Conservation (phyloP, 768 basidiomycete species). For the Mrakia hoshinonis region DNA sequence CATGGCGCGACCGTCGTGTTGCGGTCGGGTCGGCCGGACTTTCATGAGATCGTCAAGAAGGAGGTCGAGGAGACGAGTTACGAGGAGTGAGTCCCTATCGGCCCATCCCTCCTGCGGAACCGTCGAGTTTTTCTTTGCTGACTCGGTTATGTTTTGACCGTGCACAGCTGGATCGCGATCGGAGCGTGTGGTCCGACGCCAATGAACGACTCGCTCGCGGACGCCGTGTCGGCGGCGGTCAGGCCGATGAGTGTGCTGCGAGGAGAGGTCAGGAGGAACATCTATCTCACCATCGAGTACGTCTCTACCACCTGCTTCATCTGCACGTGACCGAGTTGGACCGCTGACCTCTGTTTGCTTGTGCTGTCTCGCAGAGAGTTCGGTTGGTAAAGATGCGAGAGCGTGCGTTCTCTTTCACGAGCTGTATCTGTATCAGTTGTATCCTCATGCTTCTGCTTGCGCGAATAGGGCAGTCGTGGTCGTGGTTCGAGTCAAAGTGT, state of each 20-base stretch:
- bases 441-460: too few species aligned
- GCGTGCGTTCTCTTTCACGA: not conserved
- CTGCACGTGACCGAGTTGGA: not conserved
- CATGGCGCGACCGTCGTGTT: conserved; percentile 15
- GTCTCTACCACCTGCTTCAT: not conserved
- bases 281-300: conserved; percentile 11
- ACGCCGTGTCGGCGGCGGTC: conserved; percentile 24
- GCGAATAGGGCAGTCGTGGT: too few species aligned
- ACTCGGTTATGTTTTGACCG: not conserved
- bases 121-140: not conserved
- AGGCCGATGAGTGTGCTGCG: conserved; percentile 14
- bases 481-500: too few species aligned
- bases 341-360: not conserved
- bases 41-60: conserved; percentile 15
- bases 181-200: conserved; percentile 28
- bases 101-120: not conserved
- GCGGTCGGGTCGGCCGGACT: conserved; percentile 25
- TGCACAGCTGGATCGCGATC: conserved; percentile 20
- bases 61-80: conserved; percentile 22
- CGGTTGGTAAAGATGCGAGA: not conserved
- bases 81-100: conserved; percentile 7
- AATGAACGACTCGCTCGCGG: conserved; percentile 29
- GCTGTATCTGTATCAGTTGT: too few species aligned
- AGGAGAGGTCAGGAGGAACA: conserved; percentile 25
- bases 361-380: not conserved